Conservation (phyloP, 2,329 filamentous ascomycete species). For the Gaeumannomyces tritici region DNA sequence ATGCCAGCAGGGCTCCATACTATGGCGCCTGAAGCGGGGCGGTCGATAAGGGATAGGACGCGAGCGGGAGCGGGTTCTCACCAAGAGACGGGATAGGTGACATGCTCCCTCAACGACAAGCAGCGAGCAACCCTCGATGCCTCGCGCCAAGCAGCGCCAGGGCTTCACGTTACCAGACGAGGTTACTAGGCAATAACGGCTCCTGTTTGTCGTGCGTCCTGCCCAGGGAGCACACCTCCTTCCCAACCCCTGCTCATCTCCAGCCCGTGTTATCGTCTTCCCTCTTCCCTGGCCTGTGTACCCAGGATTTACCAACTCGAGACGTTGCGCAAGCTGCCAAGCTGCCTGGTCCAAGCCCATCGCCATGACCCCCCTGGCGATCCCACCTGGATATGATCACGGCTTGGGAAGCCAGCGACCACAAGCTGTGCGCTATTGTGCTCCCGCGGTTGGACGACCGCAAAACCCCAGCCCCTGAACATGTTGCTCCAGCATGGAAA, state of each 20-base stretch:
- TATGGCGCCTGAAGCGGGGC: no score
- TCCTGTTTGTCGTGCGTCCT: background rate
- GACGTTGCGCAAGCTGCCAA: background rate
- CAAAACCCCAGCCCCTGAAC: background rate
- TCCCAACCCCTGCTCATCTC: background rate
- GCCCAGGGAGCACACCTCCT: background rate
- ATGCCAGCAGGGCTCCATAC: no score
- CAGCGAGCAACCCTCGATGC: background rate
- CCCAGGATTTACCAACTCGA: background rate
- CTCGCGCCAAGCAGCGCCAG: background rate
- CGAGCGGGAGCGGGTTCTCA: no score
- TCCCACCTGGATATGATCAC: background rate
- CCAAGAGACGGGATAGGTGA: no score
- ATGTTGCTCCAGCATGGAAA: background rate
- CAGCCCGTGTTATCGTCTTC: background rate
- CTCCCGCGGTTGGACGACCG: no score
- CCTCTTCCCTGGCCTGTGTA: background rate
- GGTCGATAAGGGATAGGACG: no score
- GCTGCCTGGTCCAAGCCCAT: background rate
- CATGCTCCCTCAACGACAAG: background rate
- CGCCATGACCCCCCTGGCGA: background rate
- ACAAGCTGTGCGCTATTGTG: no score
- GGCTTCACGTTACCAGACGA: background rate
- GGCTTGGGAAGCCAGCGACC: no score
- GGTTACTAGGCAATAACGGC: background rate